Percentiles rank a stretch among this genome's conserved stretches.
Evolutionary conservation across 345 rosid species (phyloP).

Genomic region (Arabidopsis thaliana): TAIR10.1 NC_003071.7:14865001-14865500

Average conservation of each 20-base stretch:
- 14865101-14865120: background rate
- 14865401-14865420: background rate
- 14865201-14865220: background rate
- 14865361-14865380: background rate
- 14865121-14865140: background rate
- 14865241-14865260: background rate
- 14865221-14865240: background rate
- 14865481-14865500: background rate
- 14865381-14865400: background rate
- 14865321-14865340: background rate
- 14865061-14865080: background rate
- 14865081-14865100: background rate
- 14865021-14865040: background rate
- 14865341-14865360: background rate
- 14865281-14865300: background rate
- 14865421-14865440: background rate
- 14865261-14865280: background rate
- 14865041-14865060: background rate
- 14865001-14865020: background rate
- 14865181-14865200: background rate
- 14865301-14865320: background rate
- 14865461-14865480: constrained; percentile 15
- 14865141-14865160: background rate
- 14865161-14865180: background rate
- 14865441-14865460: constrained; percentile 5